These are phyloP conservation scores for Cryptococcus depauperatus DNA, from an alignment of 1,284 basidiomycete genomes.

Conservation along the genomic window DNA sequence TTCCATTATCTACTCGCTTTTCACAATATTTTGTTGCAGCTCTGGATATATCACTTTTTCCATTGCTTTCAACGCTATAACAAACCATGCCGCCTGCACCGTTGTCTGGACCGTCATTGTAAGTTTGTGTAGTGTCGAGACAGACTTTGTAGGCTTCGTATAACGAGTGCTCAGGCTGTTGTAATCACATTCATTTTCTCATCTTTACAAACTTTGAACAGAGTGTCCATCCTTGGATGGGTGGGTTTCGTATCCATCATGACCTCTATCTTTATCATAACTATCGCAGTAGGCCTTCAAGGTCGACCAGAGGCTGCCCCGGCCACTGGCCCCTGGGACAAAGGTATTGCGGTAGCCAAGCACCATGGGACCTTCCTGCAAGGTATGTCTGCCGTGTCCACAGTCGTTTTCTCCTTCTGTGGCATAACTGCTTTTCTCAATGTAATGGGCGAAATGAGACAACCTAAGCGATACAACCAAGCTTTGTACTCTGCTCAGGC, in stretches of 20 bases:
- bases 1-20: slow-evolving; percentile 20
- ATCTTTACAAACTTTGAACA: slow-evolving; percentile 36
- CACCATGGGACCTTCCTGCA: slow-evolving; percentile 27
- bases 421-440: slow-evolving; percentile 34
- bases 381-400: slow-evolving; percentile 39
- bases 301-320: slow-evolving; percentile 34
- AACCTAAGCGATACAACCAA: slow-evolving; percentile 27
- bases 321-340: slow-evolving; percentile 24
- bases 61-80: slow-evolving; percentile 44
- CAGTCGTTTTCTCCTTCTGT: slow-evolving; percentile 37
- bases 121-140: too few species aligned
- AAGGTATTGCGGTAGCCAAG: slow-evolving; percentile 21
- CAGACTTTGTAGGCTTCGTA: too few species aligned
- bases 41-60: slow-evolving; percentile 32
- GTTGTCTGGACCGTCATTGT: slow-evolving; percentile 37
- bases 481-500: slow-evolving; percentile 15
- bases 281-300: slow-evolving; percentile 42
- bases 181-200: slow-evolving; percentile 22
- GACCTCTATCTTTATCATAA: slow-evolving; percentile 38
- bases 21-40: slow-evolving; percentile 20
- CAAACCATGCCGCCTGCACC: slow-evolving; percentile 38
- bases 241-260: slow-evolving; percentile 28
- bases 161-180: slow-evolving; percentile 12
- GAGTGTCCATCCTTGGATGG: slow-evolving; percentile 43
- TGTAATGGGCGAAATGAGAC: slow-evolving; percentile 44